Conservation (phyloP, 2,329 filamentous ascomycete species). For the Delphinella strobiligena region DNA sequence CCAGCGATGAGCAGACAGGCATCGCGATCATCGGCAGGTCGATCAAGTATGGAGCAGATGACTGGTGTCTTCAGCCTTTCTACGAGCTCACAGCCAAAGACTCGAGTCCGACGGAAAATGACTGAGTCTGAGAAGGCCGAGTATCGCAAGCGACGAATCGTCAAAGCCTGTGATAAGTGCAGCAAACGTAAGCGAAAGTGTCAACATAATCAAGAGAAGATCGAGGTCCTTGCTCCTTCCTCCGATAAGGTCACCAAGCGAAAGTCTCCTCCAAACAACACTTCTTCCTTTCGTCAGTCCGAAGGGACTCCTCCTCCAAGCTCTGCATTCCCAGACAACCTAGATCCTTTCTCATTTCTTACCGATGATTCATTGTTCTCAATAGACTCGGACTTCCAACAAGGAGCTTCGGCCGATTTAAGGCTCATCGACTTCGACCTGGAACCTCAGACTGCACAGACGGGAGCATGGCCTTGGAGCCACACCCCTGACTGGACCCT, state of each 20-base stretch:
- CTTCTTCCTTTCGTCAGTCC: not conserved
- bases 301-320: not conserved
- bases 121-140: conserved; percentile 25
- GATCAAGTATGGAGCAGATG: conserved; percentile 20
- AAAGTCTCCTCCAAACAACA: not conserved
- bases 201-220: conserved; percentile 13
- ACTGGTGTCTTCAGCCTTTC: conserved; percentile 26
- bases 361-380: not conserved
- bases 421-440: conserved; percentile 1
- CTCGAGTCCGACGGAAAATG: conserved; percentile 24
- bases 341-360: conserved; percentile 7
- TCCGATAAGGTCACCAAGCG: conserved; percentile 11
- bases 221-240: conserved; percentile 14
- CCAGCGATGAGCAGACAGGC: conserved; percentile 7
- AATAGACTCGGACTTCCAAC: not conserved
- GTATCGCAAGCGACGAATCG: conserved; percentile 25
- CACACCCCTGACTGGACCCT: conserved; percentile 10
- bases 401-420: not conserved
- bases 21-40: not conserved
- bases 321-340: not conserved
- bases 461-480: conserved; percentile 7
- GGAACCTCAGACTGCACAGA: not conserved
- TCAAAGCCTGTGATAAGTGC: conserved; percentile 25
- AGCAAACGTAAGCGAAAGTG: conserved; percentile 23
- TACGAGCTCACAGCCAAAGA: conserved; percentile 20